Evolutionary conservation across 345 rosid genomes (phyloP).

Genomic region (Toxicodendron radicans): DNA sequence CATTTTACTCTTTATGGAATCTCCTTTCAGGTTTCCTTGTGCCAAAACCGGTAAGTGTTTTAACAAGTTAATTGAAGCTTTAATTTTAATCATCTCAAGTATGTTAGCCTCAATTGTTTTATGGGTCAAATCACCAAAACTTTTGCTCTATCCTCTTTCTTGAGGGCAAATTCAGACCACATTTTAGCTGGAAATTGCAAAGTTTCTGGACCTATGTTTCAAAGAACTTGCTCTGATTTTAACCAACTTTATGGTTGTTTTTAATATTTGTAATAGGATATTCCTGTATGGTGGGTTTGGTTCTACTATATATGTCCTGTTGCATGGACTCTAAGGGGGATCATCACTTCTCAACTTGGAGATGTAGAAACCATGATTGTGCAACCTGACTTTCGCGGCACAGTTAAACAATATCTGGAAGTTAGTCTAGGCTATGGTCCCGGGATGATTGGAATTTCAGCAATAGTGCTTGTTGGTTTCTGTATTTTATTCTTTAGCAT

Average conservation of each 20-base stretch:
- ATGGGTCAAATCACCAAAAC: neutral
- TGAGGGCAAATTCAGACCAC: neutral
- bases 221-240: neutral
- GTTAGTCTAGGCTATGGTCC: conserved; percentile 43
- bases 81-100: neutral
- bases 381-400: conserved; percentile 52
- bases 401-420: conserved; percentile 67
- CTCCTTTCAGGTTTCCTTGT: conserved; percentile 86
- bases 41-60: conserved; percentile 65
- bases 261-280: conserved; percentile 39
- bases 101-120: neutral
- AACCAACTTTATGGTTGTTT: neutral
- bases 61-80: conserved; percentile 3
- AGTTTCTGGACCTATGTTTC: neutral
- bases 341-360: conserved; percentile 78
- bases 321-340: conserved; percentile 81
- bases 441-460: conserved; percentile 51
- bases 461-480: conserved; percentile 51
- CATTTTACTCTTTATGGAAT: conserved; percentile 91
- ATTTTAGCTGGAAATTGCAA: neutral
- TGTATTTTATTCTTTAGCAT: conserved; percentile 57
- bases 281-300: conserved; percentile 97
- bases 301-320: conserved; percentile 81
- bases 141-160: neutral
- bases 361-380: conserved; percentile 62